Conservation (phyloP, 2,329 filamentous ascomycete genomes). For the Chalaropsis thielavioides region DNA sequence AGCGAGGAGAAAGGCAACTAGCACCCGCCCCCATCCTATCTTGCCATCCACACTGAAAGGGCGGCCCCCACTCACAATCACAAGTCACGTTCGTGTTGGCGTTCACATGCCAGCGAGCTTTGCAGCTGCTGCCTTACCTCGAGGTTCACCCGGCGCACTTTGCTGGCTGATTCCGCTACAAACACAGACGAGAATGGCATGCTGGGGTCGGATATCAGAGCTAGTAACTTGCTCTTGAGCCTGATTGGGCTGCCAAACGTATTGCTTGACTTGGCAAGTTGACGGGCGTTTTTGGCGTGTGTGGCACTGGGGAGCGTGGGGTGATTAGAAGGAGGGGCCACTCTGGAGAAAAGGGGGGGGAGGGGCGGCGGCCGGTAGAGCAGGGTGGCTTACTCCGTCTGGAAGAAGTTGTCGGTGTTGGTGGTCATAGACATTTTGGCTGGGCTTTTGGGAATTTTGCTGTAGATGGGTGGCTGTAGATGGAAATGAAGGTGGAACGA, state of each 20-base stretch:
- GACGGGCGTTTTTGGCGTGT: slow-evolving; percentile 39
- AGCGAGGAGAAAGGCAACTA: background rate
- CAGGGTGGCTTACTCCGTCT: slow-evolving; percentile 58
- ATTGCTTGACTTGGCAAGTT: slow-evolving; percentile 58
- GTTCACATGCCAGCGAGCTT: background rate
- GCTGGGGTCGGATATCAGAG: slow-evolving; percentile 52
- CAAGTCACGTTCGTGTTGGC: background rate
- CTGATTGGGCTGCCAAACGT: slow-evolving; percentile 67
- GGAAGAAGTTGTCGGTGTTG: slow-evolving; percentile 75
- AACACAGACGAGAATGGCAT: slow-evolving; percentile 47
- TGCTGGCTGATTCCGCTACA: slow-evolving; percentile 77
- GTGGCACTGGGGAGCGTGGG: slow-evolving; percentile 30
- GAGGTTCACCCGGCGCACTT: slow-evolving; percentile 56
- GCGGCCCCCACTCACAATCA: too few species aligned
- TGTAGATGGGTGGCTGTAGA: background rate
- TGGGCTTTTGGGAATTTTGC: background rate
- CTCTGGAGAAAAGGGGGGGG: background rate
- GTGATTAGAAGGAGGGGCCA: background rate
- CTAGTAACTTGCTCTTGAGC: slow-evolving; percentile 75
- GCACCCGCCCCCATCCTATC: background rate
- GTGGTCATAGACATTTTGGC: slow-evolving; percentile 31
- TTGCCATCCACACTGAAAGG: background rate
- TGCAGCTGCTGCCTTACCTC: slow-evolving; percentile 40
- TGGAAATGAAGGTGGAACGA: background rate
- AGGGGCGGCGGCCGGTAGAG: background rate